These are phyloP conservation scores for Coniochaeta sp. DNA, from an alignment of 2,329 filamentous ascomycete genomes.

Conservation along the genomic window DNA sequence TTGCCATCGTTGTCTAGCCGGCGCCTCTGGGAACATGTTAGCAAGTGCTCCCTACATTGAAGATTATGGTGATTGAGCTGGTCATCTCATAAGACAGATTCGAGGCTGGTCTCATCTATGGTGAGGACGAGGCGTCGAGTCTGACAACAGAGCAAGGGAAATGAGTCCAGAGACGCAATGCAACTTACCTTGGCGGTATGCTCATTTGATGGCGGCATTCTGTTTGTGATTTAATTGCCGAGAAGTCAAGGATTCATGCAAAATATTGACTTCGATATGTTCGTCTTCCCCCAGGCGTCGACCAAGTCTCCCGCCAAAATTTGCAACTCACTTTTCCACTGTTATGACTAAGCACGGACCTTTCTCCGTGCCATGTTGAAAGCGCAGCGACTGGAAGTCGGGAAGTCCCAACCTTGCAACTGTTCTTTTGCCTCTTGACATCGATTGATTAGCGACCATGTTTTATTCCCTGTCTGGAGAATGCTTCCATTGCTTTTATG, in stretches of 20 bases:
- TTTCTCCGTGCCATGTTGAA: neutral
- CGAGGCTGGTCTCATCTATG: neutral
- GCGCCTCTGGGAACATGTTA: slow-evolving; percentile 34
- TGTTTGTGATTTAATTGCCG: neutral
- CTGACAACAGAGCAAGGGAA: neutral
- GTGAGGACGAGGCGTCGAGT: neutral
- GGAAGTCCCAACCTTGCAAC: too few species aligned
- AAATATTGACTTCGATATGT: neutral
- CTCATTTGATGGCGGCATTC: slow-evolving; percentile 14
- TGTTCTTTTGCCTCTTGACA: neutral
- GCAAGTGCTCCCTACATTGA: neutral
- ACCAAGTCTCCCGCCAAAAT: neutral
- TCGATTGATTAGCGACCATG: too few species aligned
- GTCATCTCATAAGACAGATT: neutral
- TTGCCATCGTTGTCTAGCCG: slow-evolving; percentile 34
- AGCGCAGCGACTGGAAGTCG: too few species aligned
- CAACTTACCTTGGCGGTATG: slow-evolving; percentile 11
- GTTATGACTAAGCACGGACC: neutral
- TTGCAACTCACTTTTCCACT: neutral
- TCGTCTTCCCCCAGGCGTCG: neutral
- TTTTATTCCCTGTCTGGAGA: too few species aligned
- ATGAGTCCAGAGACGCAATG: neutral
- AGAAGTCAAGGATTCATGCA: neutral
- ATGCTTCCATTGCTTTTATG: too few species aligned
- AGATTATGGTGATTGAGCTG: neutral